These are phyloP conservation scores for Hibiscus mutabilis DNA, from an alignment of 345 rosid genomes.

Conservation along the genomic window DNA sequence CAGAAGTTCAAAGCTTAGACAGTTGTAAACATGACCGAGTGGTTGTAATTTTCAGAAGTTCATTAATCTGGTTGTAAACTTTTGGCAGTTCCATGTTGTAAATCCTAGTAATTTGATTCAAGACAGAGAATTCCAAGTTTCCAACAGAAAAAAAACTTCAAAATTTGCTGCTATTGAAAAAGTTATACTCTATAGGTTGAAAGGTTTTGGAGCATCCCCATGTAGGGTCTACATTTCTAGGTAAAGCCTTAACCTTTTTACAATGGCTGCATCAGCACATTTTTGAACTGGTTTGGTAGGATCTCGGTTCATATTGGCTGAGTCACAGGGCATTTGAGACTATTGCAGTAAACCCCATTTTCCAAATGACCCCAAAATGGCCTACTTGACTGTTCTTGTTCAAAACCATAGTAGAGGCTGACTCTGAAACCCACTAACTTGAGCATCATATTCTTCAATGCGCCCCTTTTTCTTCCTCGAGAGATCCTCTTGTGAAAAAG, in stretches of 20 bases:
- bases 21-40: conserved; percentile 6
- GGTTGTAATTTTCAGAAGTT: conserved; percentile 5
- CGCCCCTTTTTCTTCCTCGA: background rate
- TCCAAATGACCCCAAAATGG: conserved; percentile 3
- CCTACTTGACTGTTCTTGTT: conserved; percentile 20
- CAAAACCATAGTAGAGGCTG: conserved; percentile 30
- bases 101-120: background rate
- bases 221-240: background rate
- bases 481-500: conserved; percentile 18
- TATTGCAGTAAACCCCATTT: background rate
- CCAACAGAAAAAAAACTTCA: background rate
- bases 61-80: background rate
- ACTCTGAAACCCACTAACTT: conserved; percentile 37
- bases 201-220: background rate
- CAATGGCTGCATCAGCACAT: background rate
- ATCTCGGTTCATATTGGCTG: background rate
- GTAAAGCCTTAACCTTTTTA: background rate
- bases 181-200: background rate
- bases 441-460: conserved; percentile 28
- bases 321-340: conserved; percentile 15
- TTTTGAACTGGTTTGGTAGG: background rate
- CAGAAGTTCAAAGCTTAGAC: conserved; percentile 14
- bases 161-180: background rate
- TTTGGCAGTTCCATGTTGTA: background rate
- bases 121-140: background rate